phyloP scores from a whole-genome alignment of 805 yeast species.

The Lipomyces spencermartinsiae region DNA sequence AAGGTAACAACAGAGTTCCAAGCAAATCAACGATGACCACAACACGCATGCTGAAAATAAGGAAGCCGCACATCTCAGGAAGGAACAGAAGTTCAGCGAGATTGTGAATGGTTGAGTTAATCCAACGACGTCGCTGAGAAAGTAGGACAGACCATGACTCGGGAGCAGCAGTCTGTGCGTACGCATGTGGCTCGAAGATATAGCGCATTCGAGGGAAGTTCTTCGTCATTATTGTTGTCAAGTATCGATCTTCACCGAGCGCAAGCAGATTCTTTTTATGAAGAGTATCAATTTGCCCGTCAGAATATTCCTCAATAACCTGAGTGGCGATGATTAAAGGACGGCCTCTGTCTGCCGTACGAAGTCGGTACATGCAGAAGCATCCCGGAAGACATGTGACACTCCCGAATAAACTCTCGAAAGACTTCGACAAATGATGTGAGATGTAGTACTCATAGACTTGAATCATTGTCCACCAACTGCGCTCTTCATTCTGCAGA shows the following conservation, averaged over 20 bases:
- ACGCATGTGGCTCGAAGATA: slow-evolving; percentile 63
- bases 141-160: slow-evolving; percentile 57
- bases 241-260: slow-evolving; percentile 66
- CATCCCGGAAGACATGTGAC: slow-evolving; percentile 75
- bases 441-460: slow-evolving; percentile 69
- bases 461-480: slow-evolving; percentile 66
- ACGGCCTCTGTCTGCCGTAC: slow-evolving; percentile 56
- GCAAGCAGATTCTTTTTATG: slow-evolving; percentile 66
- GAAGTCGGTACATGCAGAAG: slow-evolving; percentile 60
- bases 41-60: slow-evolving; percentile 65
- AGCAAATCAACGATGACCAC: slow-evolving; percentile 62
- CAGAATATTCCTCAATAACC: slow-evolving; percentile 61
- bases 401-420: slow-evolving; percentile 65
- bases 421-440: slow-evolving; percentile 68
- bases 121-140: slow-evolving; percentile 70
- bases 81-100: slow-evolving; percentile 63
- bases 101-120: slow-evolving; percentile 69
- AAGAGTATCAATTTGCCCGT: slow-evolving; percentile 62
- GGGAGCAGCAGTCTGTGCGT: slow-evolving; percentile 64
- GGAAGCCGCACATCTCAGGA: slow-evolving; percentile 66
- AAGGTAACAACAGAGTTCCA: slow-evolving; percentile 65
- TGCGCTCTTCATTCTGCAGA: slow-evolving; percentile 58
- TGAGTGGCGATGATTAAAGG: slow-evolving; percentile 68
- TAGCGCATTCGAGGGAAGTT: slow-evolving; percentile 62
- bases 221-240: slow-evolving; percentile 63